These are phyloP conservation scores for Nannochloris sp. DNA, from an alignment of 139 green algal species.

Conservation along the genomic window DNA sequence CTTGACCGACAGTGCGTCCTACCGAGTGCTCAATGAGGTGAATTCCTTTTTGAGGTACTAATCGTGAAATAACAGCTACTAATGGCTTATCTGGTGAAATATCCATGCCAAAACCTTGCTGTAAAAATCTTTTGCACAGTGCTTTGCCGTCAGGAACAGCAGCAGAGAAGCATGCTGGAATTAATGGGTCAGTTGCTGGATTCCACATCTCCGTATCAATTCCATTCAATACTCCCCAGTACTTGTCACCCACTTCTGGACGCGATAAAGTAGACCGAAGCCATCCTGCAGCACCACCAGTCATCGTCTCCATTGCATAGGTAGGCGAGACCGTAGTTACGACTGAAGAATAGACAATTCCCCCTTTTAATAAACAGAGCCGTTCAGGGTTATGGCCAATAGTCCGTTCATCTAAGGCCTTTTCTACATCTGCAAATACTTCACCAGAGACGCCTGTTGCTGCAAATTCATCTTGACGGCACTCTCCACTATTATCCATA, in stretches of 20 bases:
- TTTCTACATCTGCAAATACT: conserved; percentile 66
- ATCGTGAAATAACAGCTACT: conserved; percentile 76
- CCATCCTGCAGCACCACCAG: conserved; percentile 66
- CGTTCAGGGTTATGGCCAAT: conserved; percentile 96
- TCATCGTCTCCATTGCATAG: conserved; percentile 80
- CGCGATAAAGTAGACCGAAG: conserved; percentile 59
- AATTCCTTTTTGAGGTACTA: conserved; percentile 91
- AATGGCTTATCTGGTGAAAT: conserved; percentile 70
- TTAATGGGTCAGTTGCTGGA: conserved; percentile 54
- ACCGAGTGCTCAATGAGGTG: conserved; percentile 83
- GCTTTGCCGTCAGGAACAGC: conserved; percentile 57
- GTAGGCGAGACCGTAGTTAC: conserved; percentile 90
- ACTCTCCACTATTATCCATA: conserved; percentile 86
- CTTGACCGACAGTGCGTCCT: conserved; percentile 42
- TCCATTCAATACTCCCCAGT: conserved; percentile 87
- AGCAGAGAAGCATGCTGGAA: conserved; percentile 70
- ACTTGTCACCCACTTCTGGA: conserved; percentile 39
- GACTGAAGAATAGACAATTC: conserved; percentile 83
- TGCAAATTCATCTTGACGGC: conserved; percentile 78
- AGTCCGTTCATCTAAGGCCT: conserved; percentile 92
- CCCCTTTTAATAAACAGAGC: conserved; percentile 90
- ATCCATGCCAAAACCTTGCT: conserved; percentile 72
- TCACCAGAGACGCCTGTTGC: conserved; percentile 63
- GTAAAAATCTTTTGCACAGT: conserved; percentile 82
- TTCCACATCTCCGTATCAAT: conserved; percentile 86